These are phyloP conservation scores for Rhizopogon salebrosus DNA, from an alignment of 768 basidiomycete genomes.

Conservation along the genomic window DNA sequence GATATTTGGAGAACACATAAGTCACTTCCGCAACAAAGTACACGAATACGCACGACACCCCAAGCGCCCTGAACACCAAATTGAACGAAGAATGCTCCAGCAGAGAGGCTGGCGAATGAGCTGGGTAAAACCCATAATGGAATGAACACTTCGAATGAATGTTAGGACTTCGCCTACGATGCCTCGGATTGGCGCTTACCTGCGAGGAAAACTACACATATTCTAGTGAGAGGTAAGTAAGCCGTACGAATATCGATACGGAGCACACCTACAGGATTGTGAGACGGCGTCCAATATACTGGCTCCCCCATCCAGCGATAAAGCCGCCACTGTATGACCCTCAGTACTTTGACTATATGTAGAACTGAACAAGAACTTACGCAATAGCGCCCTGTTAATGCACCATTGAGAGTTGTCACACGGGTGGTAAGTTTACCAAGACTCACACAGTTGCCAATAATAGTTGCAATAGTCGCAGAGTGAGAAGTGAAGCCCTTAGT, in stretches of 20 bases:
- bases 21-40: background rate
- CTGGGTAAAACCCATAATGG: slow-evolving; percentile 82
- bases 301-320: slow-evolving; percentile 67
- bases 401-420: background rate
- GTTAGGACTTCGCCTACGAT: background rate
- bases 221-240: slow-evolving; percentile 23
- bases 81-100: slow-evolving; percentile 84
- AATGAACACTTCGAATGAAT: slow-evolving; percentile 41
- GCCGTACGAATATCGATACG: background rate
- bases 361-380: slow-evolving; percentile 25
- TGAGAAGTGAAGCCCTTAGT: slow-evolving; percentile 57
- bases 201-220: slow-evolving; percentile 53
- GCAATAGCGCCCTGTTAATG: slow-evolving; percentile 36
- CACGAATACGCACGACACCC: slow-evolving; percentile 62
- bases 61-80: slow-evolving; percentile 89
- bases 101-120: slow-evolving; percentile 62
- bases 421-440: background rate
- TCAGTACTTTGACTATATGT: background rate
- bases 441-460: slow-evolving; percentile 69
- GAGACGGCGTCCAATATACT: slow-evolving; percentile 78
- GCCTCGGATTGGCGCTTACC: slow-evolving; percentile 14
- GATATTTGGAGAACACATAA: background rate
- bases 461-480: slow-evolving; percentile 68
- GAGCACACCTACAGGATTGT: slow-evolving; percentile 49
- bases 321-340: slow-evolving; percentile 47